Conservation (phyloP, 768 basidiomycete species). For the Podaxis sp. region DNA sequence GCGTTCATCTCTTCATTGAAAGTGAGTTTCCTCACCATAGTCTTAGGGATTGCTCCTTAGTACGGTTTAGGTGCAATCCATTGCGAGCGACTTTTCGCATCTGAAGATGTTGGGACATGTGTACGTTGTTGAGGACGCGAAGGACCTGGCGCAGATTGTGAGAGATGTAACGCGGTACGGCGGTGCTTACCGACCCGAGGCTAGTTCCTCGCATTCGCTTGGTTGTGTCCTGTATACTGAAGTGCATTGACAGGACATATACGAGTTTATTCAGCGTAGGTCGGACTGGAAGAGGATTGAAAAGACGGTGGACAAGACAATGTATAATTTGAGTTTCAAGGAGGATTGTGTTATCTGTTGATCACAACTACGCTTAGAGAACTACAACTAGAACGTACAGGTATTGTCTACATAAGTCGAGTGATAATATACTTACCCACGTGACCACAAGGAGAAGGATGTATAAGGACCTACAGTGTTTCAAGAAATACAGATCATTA, state of each 20-base stretch:
- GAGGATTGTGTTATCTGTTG: slow-evolving; percentile 75
- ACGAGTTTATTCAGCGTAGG: slow-evolving; percentile 92
- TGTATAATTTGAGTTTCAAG: slow-evolving; percentile 91
- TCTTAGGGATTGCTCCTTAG: not conserved
- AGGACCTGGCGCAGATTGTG: slow-evolving; percentile 94
- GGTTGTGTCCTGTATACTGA: not conserved
- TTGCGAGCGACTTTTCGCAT: slow-evolving; percentile 86
- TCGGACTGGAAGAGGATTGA: slow-evolving; percentile 99
- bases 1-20: slow-evolving; percentile 84
- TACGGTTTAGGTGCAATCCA: slow-evolving; percentile 54
- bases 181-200: slow-evolving; percentile 92
- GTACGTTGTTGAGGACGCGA: slow-evolving; percentile 92
- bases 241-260: slow-evolving; percentile 61
- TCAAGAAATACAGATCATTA: too few species aligned
- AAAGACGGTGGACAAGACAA: slow-evolving; percentile 90
- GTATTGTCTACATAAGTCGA: too few species aligned
- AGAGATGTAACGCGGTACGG: slow-evolving; percentile 94
- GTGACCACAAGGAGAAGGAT: too few species aligned
- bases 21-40: slow-evolving; percentile 28
- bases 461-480: too few species aligned
- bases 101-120: slow-evolving; percentile 98
- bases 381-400: too few species aligned
- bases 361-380: slow-evolving; percentile 6
- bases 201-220: slow-evolving; percentile 23
- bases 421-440: too few species aligned